Evolutionary conservation across 352 stramenopile genomes (phyloP).

Genomic region (Bremia lactucae): DNA sequence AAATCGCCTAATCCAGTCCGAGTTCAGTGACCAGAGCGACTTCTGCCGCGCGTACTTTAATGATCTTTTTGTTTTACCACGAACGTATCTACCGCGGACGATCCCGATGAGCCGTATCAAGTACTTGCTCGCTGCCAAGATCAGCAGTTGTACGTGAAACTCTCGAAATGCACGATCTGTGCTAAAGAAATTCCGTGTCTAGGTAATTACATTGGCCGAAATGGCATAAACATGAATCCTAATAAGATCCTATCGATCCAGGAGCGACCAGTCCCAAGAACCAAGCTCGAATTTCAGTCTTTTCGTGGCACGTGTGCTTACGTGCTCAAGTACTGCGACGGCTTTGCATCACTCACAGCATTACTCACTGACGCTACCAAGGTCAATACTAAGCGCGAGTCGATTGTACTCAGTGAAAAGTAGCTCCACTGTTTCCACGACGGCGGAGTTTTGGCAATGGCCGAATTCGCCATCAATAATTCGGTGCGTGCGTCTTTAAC

Average conservation of each 20-base stretch:
- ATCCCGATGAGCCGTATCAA: neutral
- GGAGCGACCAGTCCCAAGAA: constrained; percentile 10
- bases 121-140: neutral
- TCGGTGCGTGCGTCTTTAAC: too few relatives aligned
- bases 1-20: neutral
- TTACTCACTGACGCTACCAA: too few relatives aligned
- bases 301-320: constrained; percentile 13
- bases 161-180: constrained; percentile 13
- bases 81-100: neutral
- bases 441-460: too few relatives aligned
- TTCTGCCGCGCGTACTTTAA: neutral
- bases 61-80: constrained; percentile 1
- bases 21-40: neutral
- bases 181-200: constrained; percentile 18
- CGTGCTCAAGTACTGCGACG: neutral
- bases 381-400: too few relatives aligned
- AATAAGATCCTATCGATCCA: constrained; percentile 13
- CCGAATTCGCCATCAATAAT: too few relatives aligned
- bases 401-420: too few relatives aligned
- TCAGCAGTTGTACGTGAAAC: constrained; percentile 16
- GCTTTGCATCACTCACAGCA: neutral
- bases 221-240: constrained; percentile 10
- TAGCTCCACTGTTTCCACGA: too few relatives aligned
- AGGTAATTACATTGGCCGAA: constrained; percentile 13
- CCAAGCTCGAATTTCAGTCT: constrained; percentile 7